These are phyloP conservation scores for Diaporthe vaccinii DNA, from an alignment of 2,329 filamentous ascomycete genomes.

Conservation along the genomic window DNA sequence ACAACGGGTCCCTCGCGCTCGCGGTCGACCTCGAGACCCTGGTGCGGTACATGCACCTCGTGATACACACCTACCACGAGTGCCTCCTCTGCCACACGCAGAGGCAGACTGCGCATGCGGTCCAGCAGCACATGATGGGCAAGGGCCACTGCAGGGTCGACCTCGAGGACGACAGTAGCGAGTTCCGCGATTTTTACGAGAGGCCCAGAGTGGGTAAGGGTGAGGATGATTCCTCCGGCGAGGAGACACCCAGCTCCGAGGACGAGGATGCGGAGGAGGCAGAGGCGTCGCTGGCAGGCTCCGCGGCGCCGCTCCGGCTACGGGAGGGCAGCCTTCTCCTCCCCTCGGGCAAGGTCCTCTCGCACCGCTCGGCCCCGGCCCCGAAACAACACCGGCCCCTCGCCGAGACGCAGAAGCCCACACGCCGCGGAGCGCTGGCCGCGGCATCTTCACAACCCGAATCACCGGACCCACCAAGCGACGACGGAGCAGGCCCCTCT, in stretches of 20 bases:
- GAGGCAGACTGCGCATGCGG: constrained; percentile 54
- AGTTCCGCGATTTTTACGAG: constrained; percentile 55
- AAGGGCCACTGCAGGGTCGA: constrained; percentile 60
- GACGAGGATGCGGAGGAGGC: constrained; percentile 14
- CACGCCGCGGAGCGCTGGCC: neutral
- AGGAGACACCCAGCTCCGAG: neutral
- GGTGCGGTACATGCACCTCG: constrained; percentile 58
- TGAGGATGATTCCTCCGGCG: neutral
- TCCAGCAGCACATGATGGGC: constrained; percentile 61
- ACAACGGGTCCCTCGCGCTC: constrained; percentile 49
- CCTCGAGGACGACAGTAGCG: constrained; percentile 48
- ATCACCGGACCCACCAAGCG: neutral
- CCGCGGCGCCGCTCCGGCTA: neutral
- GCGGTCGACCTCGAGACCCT: constrained; percentile 59
- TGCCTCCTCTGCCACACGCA: constrained; percentile 62
- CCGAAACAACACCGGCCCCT: constrained; percentile 19
- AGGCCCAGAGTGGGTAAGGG: neutral
- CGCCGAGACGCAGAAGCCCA: neutral
- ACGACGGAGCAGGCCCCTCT: neutral
- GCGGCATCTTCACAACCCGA: neutral
- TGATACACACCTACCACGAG: constrained; percentile 60
- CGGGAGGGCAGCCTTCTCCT: constrained; percentile 48
- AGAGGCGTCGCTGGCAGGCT: neutral
- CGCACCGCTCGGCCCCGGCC: constrained; percentile 45
- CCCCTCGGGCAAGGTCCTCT: constrained; percentile 52